Base-by-base conservation (phyloP, 257 asterid species). In the Euphrasia confusa region DNA sequence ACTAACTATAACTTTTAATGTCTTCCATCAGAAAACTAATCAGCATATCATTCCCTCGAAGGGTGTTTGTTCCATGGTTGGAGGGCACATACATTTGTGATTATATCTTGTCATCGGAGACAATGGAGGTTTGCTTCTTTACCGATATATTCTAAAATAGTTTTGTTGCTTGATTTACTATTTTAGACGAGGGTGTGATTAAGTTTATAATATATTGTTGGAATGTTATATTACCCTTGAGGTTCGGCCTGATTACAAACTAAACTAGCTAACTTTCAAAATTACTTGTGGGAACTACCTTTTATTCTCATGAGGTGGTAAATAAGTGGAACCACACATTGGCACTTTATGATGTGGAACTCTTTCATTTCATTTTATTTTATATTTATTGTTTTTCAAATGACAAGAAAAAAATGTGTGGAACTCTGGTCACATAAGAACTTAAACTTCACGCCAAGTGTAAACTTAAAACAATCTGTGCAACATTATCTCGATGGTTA, bases 21-120 rank as follows among this genome's bases (percentile, higher is more conserved):
- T 68, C 55, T 61, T 69, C 44, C 60, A 53, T 61, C 87, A 93
- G 97, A 21, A 84, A 87, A 78, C 71, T 49, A 28, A 75, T 81
- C 77, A 77, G 68, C 64, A 71, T 87, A 64, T 72, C 80, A 67
- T 85, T 89, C 77, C 95, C 99, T 39, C 88, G 90, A 68, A 78
- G 97, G 76, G 94, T 89, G 39, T 84, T 93, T 66, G 74, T 89
- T 56, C 99, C 96, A 14, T 93, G 99, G 96, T 77, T 89, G 71
- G 90, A 78, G 65, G 89, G 85, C 58, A 66, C 82, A 45, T 87
- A 83, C 69, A 83, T 93, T 55, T 93, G 96, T 68, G 99, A 93
- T 78, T 89, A 93, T 71, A 68, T 93, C 60, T 90, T 78, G 74
- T 76, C 94, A 39, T 85, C 84, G 13, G 96, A 93, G 74, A 76